Percentiles rank a stretch among this genome's conserved stretches.
Evolutionary conservation across 1,284 basidiomycete genomes (phyloP).

Genomic region (Ustilago tritici): DNA sequence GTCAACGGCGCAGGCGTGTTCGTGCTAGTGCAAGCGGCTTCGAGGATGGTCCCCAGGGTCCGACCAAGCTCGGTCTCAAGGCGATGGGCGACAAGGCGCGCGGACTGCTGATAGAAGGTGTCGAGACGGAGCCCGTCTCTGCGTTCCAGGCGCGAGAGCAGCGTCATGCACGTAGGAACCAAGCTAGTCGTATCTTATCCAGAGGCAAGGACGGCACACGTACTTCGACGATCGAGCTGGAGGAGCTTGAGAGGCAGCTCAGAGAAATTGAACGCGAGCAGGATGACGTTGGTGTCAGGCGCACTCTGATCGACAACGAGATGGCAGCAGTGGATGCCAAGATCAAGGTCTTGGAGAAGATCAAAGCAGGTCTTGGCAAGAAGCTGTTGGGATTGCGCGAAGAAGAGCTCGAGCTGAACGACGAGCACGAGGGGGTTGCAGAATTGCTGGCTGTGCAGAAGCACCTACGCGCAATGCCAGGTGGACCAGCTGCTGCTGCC

Average conservation of each 20-base stretch:
- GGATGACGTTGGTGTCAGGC: constrained; percentile 59
- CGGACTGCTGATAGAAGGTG: constrained; percentile 57
- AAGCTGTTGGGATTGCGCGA: constrained; percentile 89
- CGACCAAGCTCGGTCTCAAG: constrained; percentile 59
- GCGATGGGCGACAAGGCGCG: constrained; percentile 62
- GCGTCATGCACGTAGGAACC: constrained; percentile 44
- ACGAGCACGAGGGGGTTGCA: constrained; percentile 72
- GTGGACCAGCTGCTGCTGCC: constrained; percentile 61
- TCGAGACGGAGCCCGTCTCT: constrained; percentile 36
- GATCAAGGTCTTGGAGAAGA: constrained; percentile 80
- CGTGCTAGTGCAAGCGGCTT: constrained; percentile 51
- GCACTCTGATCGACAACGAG: constrained; percentile 53
- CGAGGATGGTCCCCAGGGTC: constrained; percentile 49
- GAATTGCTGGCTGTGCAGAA: constrained; percentile 65
- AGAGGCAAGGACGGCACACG: constrained; percentile 48
- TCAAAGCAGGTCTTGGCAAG: constrained; percentile 83
- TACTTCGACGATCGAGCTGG: constrained; percentile 45
- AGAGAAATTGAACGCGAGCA: constrained; percentile 63
- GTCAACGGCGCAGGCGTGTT: constrained; percentile 56
- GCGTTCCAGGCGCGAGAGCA: constrained; percentile 53
- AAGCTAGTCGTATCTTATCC: constrained; percentile 45
- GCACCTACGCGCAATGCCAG: constrained; percentile 65
- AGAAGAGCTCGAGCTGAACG: constrained; percentile 93
- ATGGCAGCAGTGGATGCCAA: constrained; percentile 58
- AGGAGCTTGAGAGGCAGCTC: constrained; percentile 65